These are phyloP conservation scores for Ophiostoma pallidulum DNA, from an alignment of 2,329 filamentous ascomycete genomes.

Conservation along the genomic window DNA sequence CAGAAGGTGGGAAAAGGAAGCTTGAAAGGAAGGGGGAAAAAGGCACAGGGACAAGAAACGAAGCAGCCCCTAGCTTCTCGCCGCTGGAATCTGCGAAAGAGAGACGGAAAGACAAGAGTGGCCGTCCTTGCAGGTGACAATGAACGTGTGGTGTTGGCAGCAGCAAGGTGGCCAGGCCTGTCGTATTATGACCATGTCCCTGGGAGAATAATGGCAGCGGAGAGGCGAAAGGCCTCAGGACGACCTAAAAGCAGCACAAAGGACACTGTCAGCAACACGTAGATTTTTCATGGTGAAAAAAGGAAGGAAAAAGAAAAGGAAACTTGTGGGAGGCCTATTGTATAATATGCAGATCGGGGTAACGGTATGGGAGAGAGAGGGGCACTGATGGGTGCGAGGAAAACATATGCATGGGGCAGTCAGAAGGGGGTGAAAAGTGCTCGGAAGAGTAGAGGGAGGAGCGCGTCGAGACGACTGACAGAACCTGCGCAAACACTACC, in stretches of 20 bases:
- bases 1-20: too few species aligned
- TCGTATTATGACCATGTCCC: too few species aligned
- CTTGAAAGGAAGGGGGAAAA: too few species aligned
- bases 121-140: not conserved
- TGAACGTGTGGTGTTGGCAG: not conserved
- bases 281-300: too few species aligned
- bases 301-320: not conserved
- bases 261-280: not conserved
- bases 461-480: too few species aligned
- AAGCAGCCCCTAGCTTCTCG: too few species aligned
- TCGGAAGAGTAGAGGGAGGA: not conserved
- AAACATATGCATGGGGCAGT: not conserved
- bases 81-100: too few species aligned
- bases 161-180: not conserved
- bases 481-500: not conserved
- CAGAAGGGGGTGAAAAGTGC: not conserved
- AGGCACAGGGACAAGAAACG: too few species aligned
- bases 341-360: not conserved
- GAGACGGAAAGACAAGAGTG: too few species aligned
- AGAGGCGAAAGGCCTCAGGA: not conserved
- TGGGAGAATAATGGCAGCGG: not conserved
- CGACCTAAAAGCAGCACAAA: not conserved
- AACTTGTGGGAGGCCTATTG: not conserved
- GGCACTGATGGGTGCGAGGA: not conserved
- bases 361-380: not conserved